Evolutionary conservation across 192 early-diverging fungal species (phyloP).

Genomic region (Chytriomyces sp.): DNA sequence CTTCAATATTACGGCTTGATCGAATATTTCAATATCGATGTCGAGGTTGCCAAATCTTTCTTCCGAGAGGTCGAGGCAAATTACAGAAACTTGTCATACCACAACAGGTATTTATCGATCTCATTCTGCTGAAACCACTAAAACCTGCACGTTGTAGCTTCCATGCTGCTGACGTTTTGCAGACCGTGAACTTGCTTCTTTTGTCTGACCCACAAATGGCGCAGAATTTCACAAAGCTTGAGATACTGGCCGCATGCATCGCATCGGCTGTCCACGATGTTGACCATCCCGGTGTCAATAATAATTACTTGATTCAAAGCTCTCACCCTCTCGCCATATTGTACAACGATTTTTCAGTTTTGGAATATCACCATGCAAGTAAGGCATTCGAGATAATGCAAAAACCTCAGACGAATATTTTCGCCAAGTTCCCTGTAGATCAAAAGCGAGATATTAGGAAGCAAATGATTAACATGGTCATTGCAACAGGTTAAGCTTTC

Average conservation of each 20-base stretch:
- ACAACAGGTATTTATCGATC: constrained; percentile 45
- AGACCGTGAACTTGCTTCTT: constrained; percentile 56
- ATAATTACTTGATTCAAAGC: constrained; percentile 58
- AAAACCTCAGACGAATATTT: constrained; percentile 49
- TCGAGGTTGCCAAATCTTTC: constrained; percentile 38
- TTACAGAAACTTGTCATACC: constrained; percentile 54
- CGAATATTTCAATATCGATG: constrained; percentile 48
- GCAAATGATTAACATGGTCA: constrained; percentile 57
- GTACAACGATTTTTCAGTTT: constrained; percentile 62
- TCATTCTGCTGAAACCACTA: not conserved
- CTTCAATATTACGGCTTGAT: constrained; percentile 50
- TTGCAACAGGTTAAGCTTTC: constrained; percentile 54
- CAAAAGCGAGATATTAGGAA: constrained; percentile 49
- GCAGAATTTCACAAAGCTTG: constrained; percentile 53
- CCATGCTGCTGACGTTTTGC: constrained; percentile 64
- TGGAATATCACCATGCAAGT: constrained; percentile 59
- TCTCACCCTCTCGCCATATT: constrained; percentile 54
- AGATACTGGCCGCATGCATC: constrained; percentile 52
- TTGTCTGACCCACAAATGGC: constrained; percentile 48
- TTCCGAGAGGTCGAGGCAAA: constrained; percentile 49
- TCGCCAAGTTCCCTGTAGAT: constrained; percentile 47
- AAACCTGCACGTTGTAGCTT: constrained; percentile 30
- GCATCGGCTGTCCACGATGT: constrained; percentile 61
- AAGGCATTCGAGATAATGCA: constrained; percentile 56
- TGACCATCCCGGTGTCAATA: constrained; percentile 65